Base-by-base conservation (phyloP, 2,329 filamentous ascomycete genomes). In the Ophiocordyceps unilateralis region DNA sequence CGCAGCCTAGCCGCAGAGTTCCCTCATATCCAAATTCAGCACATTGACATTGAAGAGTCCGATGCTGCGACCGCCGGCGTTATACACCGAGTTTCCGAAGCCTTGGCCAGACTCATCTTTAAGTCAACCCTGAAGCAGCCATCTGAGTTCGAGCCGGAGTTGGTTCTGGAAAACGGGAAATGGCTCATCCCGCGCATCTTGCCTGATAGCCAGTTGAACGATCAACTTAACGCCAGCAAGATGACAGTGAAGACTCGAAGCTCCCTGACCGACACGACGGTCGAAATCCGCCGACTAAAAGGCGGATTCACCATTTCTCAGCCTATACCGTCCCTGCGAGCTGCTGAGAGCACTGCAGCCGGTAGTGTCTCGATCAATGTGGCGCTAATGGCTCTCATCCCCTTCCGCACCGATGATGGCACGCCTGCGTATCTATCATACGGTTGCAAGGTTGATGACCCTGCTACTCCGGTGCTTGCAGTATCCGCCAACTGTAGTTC, bases 1-100 rank as follows among this genome's bases (percentile, higher is more conserved):
- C 43, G 48, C 17, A 36, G 22, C 24, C 20, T 46, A 2, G 22
- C 26, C 6, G 32, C 42, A 5, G 43, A 48, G 24, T 40, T 40
- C 10, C 39, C 41, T 10, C 39, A 46, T 23, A n/a, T 47, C n/a
- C 40, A 42, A 23, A 28, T 46, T 8, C 42, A 46, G 21, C 22
- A 42, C 2, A 17, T 45, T 6, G 36, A 46, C 14, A 14, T 48
- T 11, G 43, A 40, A 17, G n/a, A 45, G 42, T 38, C 20, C 15
- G 32, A 21, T 15, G 4, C 21, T 2, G 22, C 12, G 9, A 7
- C 6, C 9, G n/a, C 22, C 17, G 11, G 26, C 12, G 22, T 20
- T 9, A 7, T 28, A 5, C 20, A 34, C 19, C 41, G 41, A 6
- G 19, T 42, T 4, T 38, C 32, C 14, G 41, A 38, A 15, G 34